These are phyloP conservation scores for Voacanga thouarsii DNA, from an alignment of 257 asterid genomes.

Conservation along the genomic window DNA sequence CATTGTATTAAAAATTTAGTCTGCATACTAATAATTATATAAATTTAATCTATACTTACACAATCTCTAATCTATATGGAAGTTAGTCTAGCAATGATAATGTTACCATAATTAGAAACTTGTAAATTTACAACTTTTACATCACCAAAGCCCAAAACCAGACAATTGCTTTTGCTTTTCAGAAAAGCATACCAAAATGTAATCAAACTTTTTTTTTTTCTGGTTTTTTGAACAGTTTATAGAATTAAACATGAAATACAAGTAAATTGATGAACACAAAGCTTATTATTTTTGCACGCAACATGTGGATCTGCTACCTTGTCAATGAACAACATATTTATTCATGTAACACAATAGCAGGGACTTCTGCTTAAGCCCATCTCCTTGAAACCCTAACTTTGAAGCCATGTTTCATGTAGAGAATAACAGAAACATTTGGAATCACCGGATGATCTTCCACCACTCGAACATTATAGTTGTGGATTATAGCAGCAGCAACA, in stretches of 20 bases:
- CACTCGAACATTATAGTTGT: constrained; percentile 34
- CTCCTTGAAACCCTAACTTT: constrained; percentile 45
- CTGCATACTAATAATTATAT: no score
- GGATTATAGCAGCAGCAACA: constrained; percentile 45
- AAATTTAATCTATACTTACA: no score
- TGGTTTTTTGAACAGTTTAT: not conserved
- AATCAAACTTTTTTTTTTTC: not conserved
- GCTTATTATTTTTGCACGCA: not conserved
- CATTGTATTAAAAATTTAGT: no score
- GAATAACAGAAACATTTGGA: constrained; percentile 53
- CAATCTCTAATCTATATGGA: no score
- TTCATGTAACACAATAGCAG: not conserved
- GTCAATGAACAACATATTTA: not conserved
- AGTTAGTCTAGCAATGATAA: no score
- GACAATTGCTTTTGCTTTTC: not conserved
- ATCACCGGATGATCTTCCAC: constrained; percentile 37
- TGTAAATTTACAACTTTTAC: no score
- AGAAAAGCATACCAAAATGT: not conserved
- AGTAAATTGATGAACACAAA: not conserved
- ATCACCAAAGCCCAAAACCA: no score
- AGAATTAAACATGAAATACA: not conserved
- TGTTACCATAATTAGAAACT: no score
- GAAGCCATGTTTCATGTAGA: constrained; percentile 53
- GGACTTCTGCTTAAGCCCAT: constrained; percentile 13
- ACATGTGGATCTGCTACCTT: not conserved